Evolutionary conservation across 306 rosid genomes (phyloP).

Genomic region (Rosa chinensis): DNA sequence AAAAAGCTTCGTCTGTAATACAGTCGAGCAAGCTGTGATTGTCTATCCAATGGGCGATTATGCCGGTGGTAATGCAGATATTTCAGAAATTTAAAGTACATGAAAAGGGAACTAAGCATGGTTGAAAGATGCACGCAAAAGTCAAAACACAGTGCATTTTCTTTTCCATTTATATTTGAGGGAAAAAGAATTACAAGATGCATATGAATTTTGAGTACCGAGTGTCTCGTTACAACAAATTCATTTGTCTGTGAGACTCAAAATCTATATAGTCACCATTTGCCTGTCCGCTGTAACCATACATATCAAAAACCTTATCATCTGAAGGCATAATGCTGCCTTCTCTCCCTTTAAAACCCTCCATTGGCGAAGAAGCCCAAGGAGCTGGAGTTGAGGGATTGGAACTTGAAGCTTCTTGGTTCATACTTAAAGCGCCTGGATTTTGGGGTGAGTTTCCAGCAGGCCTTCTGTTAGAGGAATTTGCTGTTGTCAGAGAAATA

Average conservation of each 20-base stretch:
- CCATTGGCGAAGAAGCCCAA: constrained; percentile 70
- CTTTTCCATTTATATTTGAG: constrained; percentile 9
- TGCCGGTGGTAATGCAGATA: not conserved
- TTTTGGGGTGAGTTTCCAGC: constrained; percentile 79
- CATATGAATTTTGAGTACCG: constrained; percentile 20
- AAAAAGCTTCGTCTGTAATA: not conserved
- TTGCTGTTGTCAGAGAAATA: constrained; percentile 57
- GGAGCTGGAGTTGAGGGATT: constrained; percentile 67
- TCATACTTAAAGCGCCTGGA: constrained; percentile 37
- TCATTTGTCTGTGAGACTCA: constrained; percentile 81
- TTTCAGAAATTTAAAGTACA: not conserved
- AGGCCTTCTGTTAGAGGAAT: constrained; percentile 65
- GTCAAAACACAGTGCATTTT: not conserved
- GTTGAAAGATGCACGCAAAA: not conserved
- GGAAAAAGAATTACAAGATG: constrained; percentile 17
- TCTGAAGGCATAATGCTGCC: constrained; percentile 60
- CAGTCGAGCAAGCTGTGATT: not conserved
- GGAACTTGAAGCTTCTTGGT: constrained; percentile 66
- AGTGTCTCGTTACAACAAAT: constrained; percentile 51
- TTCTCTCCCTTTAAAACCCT: constrained; percentile 83
- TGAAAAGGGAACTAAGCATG: not conserved
- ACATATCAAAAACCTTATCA: constrained; percentile 70
- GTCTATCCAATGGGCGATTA: not conserved
- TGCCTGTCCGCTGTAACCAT: constrained; percentile 61
- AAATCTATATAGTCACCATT: constrained; percentile 54